Conservation (phyloP, 2,329 filamentous ascomycete species). For the Cytospora paraplurivora region DNA sequence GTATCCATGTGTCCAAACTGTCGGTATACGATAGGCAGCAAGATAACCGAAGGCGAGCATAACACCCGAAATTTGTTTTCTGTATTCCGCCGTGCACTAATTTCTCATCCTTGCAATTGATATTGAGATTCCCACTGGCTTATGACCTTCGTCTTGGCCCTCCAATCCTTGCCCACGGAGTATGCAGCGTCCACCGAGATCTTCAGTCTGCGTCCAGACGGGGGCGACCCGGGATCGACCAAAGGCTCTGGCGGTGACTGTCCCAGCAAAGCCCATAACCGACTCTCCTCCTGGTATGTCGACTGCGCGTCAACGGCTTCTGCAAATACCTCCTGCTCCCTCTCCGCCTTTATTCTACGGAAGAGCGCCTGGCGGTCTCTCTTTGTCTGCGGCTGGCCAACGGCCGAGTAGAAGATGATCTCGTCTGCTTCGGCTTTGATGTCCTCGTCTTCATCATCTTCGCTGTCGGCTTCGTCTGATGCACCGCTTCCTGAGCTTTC, state of each 20-base stretch:
- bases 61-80: constrained; percentile 6
- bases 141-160: constrained; percentile 39
- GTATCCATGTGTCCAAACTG: not conserved
- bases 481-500: not conserved
- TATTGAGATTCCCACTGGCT: constrained; percentile 47
- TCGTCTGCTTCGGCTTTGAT: constrained; percentile 44
- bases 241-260: constrained; percentile 41
- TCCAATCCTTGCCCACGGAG: constrained; percentile 44
- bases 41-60: not conserved
- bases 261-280: constrained; percentile 50
- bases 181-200: constrained; percentile 41
- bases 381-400: constrained; percentile 45
- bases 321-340: constrained; percentile 47
- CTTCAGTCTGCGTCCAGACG: constrained; percentile 28
- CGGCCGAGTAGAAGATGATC: constrained; percentile 44
- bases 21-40: not conserved
- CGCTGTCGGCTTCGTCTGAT: constrained; percentile 8
- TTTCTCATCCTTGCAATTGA: constrained; percentile 8
- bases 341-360: constrained; percentile 45
- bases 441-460: constrained; percentile 19
- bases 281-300: constrained; percentile 45
- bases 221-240: constrained; percentile 19
- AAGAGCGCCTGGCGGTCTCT: constrained; percentile 39
- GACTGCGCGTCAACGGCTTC: constrained; percentile 45
- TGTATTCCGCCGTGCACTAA: not conserved